phyloP scores from a whole-genome alignment of 2,329 filamentous ascomycete species.

The Exophiala dermatitidis region DNA sequence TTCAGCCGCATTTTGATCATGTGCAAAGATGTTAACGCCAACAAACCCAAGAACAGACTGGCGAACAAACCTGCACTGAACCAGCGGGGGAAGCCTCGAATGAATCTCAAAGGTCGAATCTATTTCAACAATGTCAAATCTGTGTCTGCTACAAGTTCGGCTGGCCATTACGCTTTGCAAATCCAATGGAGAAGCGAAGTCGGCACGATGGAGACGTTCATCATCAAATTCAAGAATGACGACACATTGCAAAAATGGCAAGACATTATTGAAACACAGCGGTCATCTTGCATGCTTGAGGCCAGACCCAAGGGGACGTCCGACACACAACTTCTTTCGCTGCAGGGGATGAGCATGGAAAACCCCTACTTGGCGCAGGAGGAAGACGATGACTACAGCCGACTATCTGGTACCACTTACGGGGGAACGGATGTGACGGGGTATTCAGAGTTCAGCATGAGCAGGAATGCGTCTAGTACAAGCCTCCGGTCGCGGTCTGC shows the following conservation, averaged over 20 bases:
- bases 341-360: constrained; percentile 62
- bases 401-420: constrained; percentile 26
- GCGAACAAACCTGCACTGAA: constrained; percentile 59
- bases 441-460: constrained; percentile 47
- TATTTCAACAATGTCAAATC: constrained; percentile 99
- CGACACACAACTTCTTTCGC: constrained; percentile 71
- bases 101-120: constrained; percentile 93
- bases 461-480: constrained; percentile 64
- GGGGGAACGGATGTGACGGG: constrained; percentile 31
- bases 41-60: constrained; percentile 65
- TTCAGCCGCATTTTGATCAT: constrained; percentile 93
- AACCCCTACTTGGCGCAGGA: constrained; percentile 70
- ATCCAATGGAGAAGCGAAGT: constrained; percentile 99
- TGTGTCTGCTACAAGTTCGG: constrained; percentile 77
- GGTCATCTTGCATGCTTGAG: constrained; percentile 45
- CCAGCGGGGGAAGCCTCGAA: constrained; percentile 63
- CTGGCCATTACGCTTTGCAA: constrained; percentile 88
- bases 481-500: constrained; percentile 70
- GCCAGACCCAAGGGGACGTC: constrained; percentile 46
- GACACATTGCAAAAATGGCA: constrained; percentile 93
- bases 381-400: constrained; percentile 43
- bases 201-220: constrained; percentile 83
- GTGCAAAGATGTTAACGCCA: constrained; percentile 87
- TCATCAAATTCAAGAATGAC: constrained; percentile 87
- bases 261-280: constrained; percentile 66